Base-by-base conservation (phyloP, 257 asterid species). In the Capsicum pubescens region DNA sequence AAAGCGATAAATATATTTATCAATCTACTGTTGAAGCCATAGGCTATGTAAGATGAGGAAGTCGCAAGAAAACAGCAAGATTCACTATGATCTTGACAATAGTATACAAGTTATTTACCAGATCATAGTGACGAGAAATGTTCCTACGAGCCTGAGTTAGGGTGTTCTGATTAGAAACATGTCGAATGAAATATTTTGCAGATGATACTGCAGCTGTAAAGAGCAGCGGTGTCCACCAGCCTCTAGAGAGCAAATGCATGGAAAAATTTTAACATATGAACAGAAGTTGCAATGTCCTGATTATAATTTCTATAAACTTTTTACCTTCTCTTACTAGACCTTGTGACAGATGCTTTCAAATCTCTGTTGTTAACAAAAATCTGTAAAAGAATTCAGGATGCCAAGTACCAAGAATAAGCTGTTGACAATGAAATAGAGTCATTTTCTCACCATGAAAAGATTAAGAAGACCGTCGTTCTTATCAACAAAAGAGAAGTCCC, bases 141-240 rank as follows among this genome's bases (percentile, higher is more conserved):
- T 94, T 94, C 32, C 92, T 92, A 4, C 97, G 94, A 83, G 99
- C 95, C 79, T 94, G 98, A 63, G 95, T 93, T 56, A 92, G 86
- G 7, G 96, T 92, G 82, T 94, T 95, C 85, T 88, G 92, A 68
- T 98, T 91, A 1, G 94, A 92, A 60, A 93, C 90, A 42, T 95
- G 95, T 9, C 89, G 91, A 78, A 74, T 87, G 91, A 97, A 97
- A 66, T 95, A 95, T 78, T 95, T 97, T 19, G 98, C 98, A 58
- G 98, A 92, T 26, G 96, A 87, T 26, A 94, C 56, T 39, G 91
- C 94, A 15, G 98, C 91, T 35, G 97, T 89, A 54, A 91, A 82
- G 66, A 96, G 91, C 89, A 93, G 32, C 13, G 98, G 98, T 5
- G 98, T 94, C 98, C 98, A 96, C 99, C 98, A 93, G 64, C 99